Evolutionary conservation across 2,329 filamentous ascomycete species (phyloP).

Genomic region (Talaromyces sp.): DNA sequence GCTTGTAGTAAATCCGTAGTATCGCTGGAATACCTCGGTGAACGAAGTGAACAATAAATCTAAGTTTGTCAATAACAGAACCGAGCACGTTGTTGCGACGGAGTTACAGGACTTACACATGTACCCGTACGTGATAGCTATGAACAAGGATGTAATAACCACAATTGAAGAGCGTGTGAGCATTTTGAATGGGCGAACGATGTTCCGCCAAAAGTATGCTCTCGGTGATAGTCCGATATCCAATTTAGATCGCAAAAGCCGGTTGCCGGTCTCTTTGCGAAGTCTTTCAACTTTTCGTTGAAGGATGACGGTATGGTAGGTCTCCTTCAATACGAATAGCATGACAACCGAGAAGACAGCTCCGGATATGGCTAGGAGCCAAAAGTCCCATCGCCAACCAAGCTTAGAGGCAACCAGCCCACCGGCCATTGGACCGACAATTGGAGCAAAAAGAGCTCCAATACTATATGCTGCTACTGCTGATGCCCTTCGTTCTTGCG

Average conservation of each 20-base stretch:
- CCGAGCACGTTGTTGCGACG: no score
- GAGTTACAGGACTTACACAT: no score
- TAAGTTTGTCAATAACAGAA: no score
- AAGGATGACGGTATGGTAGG: slow-evolving; percentile 46
- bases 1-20: slow-evolving; percentile 50
- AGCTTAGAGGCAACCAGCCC: slow-evolving; percentile 32
- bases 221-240: slow-evolving; percentile 34
- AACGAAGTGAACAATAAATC: slow-evolving; percentile 53
- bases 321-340: slow-evolving; percentile 45
- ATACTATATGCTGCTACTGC: slow-evolving; percentile 55
- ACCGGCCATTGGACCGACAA: slow-evolving; percentile 27
- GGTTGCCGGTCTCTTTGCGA: slow-evolving; percentile 45
- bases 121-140: slow-evolving; percentile 49
- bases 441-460: slow-evolving; percentile 49
- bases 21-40: slow-evolving; percentile 48
- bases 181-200: slow-evolving; percentile 53
- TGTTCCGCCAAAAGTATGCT: slow-evolving; percentile 37
- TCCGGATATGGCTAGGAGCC: slow-evolving; percentile 31
- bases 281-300: slow-evolving; percentile 39
- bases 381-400: slow-evolving; percentile 56
- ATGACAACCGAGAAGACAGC: slow-evolving; percentile 29
- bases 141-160: slow-evolving; percentile 48
- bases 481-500: slow-evolving; percentile 57
- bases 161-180: slow-evolving; percentile 59
- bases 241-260: slow-evolving; percentile 33